Evolutionary conservation across 2,329 filamentous ascomycete species (phyloP), one percentile per base, ranked within the genome.

Genomic region (Elsinoe ampelina): DNA sequence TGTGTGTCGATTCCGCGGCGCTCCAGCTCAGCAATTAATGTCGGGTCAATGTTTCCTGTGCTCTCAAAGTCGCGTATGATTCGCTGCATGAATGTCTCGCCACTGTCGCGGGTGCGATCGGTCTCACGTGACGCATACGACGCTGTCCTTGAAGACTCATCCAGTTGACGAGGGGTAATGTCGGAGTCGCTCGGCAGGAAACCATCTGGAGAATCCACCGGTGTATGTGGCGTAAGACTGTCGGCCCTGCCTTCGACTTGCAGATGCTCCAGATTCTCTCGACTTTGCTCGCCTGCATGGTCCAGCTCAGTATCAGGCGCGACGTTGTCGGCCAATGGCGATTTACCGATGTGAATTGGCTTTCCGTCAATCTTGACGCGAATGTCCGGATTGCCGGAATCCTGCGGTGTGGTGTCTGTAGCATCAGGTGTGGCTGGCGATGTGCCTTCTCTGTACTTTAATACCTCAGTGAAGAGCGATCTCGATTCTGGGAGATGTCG

Each of bases 1-100:
- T 38, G 20, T 15, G 67, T 58, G 39, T 68, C 66, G 7, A 68
- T 62, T 52, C 65, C 66, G 43, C 64, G 64, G 34, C 64, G 63
- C 38, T 69, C 62, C 48, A 69, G 61, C 48, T 68, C 64, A 50
- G 64, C 60, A 13, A 70, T 57, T 60, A 70, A 65, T 52, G 68
- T 63, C 19, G 64, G 61, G n/a, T 66, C 62, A 13, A 70, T 59
- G 6, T 61, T 58, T 15, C 68, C 67, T 2, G 63, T 65, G 32
- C 58, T 58, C 41, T 66, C 64, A 48, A 68, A 70, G 54, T 69
- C 59, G 8, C 66, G 58, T 26, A 68, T 58, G 30, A 65, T 59
- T 13, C 60, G 60, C 30, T 56, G 54, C 54, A 56, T 56, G 42
- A 56, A 56, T 7, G 39, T 56, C 41, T 56, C 54, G 7, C 22